Evolutionary conservation across 2,329 filamentous ascomycete genomes (phyloP).

Genomic region (Diatrype stigma): DNA sequence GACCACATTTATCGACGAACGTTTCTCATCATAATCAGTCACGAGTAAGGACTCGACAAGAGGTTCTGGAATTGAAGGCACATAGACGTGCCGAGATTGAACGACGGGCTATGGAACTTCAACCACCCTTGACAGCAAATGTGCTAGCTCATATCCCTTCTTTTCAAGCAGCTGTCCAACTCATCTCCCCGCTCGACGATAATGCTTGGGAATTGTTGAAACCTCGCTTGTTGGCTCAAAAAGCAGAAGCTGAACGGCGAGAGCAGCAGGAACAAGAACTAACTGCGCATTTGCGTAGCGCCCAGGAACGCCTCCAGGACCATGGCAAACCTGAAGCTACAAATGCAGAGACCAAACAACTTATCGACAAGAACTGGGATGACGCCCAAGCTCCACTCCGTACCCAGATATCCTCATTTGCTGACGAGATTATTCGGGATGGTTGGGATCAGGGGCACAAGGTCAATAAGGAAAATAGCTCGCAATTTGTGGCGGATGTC

Average conservation of each 20-base stretch:
- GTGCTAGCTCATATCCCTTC: slow-evolving; percentile 67
- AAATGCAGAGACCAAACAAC: slow-evolving; percentile 51
- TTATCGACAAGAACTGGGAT: slow-evolving; percentile 66
- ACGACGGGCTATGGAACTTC: slow-evolving; percentile 59
- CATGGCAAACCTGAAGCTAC: slow-evolving; percentile 17
- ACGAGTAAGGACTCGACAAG: slow-evolving; percentile 49
- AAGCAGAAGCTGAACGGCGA: slow-evolving; percentile 58
- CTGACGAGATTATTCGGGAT: slow-evolving; percentile 64
- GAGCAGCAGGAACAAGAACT: slow-evolving; percentile 35
- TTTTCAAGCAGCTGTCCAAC: slow-evolving; percentile 69
- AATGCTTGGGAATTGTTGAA: slow-evolving; percentile 66
- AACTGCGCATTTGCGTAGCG: slow-evolving; percentile 24
- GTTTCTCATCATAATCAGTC: slow-evolving; percentile 10
- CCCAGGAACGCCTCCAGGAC: slow-evolving; percentile 30
- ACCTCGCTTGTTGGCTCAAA: slow-evolving; percentile 62
- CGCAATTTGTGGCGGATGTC: slow-evolving; percentile 68
- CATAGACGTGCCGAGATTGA: slow-evolving; percentile 67
- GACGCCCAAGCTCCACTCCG: slow-evolving; percentile 64
- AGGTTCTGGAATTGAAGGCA: slow-evolving; percentile 61
- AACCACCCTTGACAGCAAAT: slow-evolving; percentile 59
- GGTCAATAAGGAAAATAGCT: slow-evolving; percentile 59
- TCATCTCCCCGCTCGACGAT: slow-evolving; percentile 64
- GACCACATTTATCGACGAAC: neutral
- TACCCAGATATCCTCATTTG: slow-evolving; percentile 59
- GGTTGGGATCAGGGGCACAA: slow-evolving; percentile 61